Base-by-base conservation (phyloP, 441 rosid species). In the Gossypium schwendimanii region DNA sequence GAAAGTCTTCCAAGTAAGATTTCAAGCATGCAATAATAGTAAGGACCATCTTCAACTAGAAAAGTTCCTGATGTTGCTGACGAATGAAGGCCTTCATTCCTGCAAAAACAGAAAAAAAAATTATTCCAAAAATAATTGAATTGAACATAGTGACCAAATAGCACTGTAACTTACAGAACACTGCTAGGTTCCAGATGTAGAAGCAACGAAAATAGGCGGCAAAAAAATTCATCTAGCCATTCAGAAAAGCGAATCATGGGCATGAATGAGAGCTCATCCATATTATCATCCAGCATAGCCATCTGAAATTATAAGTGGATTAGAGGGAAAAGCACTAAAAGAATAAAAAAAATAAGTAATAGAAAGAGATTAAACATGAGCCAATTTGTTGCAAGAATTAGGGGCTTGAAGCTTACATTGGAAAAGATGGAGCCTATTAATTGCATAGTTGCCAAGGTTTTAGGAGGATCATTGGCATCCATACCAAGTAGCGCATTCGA, bases 381-480 rank as follows among this genome's bases (percentile, higher is more conserved):
- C 41, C 18, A 39, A 31, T 49, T 72, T 61, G 14, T 73, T 6
- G 68, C 28, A 45, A 61, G 70, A n/a, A 69, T 28, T 36, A 1
- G 44, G 54, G 53, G 41, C 52, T 73, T 63, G 57, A 74, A 70
- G 83, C 91, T 87, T 85, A 96, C 99, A 86, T 91, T 96, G 82
- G 99, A 96, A 88, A 96, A 96, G 80, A 93, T 89, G 76, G 98
- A 93, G 79, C 99, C 97, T 83, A 96, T 93, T 75, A 93, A 82
- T 81, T 96, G 99, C 98, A 96, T 86, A 52, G 97, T 93, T 71
- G 98, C 98, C 87, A 90, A 85, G 68, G 99, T 91, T 85, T 96
- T 96, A 28, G 98, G 99, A 76, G 99, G 99, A 79, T 96, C 99
- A 76, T 96, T 96, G 77, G 98, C 99, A 86, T 96, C 99, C 94